Evolutionary conservation across 345 rosid genomes (phyloP).

Genomic region (Ricinus communis): DNA sequence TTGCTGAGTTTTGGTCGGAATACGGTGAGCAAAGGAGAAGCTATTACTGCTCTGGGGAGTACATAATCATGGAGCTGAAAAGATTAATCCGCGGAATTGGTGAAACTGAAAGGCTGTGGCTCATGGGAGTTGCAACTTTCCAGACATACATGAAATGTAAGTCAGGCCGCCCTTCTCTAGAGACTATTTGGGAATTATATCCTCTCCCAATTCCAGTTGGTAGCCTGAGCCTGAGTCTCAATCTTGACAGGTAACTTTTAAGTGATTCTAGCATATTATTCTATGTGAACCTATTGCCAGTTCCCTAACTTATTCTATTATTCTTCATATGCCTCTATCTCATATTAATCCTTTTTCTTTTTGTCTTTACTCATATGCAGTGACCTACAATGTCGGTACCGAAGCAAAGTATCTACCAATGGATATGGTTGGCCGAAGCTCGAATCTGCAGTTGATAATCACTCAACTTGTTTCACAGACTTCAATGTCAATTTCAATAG

Average conservation of each 20-base stretch:
- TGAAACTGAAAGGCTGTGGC: conserved; percentile 46
- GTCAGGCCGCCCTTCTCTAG: conserved; percentile 62
- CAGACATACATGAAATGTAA: conserved; percentile 58
- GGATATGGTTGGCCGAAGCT: conserved; percentile 33
- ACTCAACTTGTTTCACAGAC: conserved; percentile 41
- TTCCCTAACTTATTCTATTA: neutral
- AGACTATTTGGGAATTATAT: conserved; percentile 55
- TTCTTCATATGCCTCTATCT: neutral
- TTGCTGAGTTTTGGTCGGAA: conserved; percentile 56
- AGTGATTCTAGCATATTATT: neutral
- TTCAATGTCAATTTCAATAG: conserved; percentile 46
- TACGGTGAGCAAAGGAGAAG: conserved; percentile 49
- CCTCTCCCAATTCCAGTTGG: conserved; percentile 53
- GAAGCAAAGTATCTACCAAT: conserved; percentile 30
- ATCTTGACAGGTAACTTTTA: conserved; percentile 45
- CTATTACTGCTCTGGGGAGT: conserved; percentile 44
- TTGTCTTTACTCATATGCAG: conserved; percentile 31
- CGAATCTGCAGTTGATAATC: conserved; percentile 31
- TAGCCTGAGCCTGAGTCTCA: conserved; percentile 58
- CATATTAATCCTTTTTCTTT: neutral
- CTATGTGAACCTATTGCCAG: neutral
- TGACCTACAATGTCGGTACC: conserved; percentile 30
- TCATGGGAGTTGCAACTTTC: conserved; percentile 53
- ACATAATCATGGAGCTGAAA: conserved; percentile 54
- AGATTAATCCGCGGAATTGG: conserved; percentile 42